Conservation (phyloP, 768 basidiomycete genomes). For the Tylopilus sp. region DNA sequence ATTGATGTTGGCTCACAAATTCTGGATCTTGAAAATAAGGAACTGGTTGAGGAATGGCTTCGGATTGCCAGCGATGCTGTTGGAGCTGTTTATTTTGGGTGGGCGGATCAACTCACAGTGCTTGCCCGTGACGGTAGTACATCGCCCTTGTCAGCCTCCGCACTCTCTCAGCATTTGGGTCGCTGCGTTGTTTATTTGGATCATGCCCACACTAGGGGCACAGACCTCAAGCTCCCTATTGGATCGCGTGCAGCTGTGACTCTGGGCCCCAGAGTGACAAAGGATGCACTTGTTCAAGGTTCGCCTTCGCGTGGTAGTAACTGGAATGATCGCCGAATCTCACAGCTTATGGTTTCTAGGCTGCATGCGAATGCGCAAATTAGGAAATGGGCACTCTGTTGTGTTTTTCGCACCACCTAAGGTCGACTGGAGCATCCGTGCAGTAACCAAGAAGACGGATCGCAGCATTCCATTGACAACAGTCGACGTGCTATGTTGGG, state of each 20-base stretch:
- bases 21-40: no score
- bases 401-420: slow-evolving; percentile 43
- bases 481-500: background rate
- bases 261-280: slow-evolving; percentile 33
- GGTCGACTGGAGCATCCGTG: background rate
- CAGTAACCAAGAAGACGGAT: background rate
- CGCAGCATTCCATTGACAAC: background rate
- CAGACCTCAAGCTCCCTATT: slow-evolving; percentile 33
- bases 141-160: slow-evolving; percentile 25
- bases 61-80: no score
- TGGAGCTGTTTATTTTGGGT: slow-evolving; percentile 3
- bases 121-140: slow-evolving; percentile 17
- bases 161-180: slow-evolving; percentile 25
- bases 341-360: slow-evolving; percentile 25
- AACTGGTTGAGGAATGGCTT: no score
- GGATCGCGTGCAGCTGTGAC: slow-evolving; percentile 33
- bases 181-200: slow-evolving; percentile 36
- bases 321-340: background rate
- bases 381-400: slow-evolving; percentile 45
- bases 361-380: slow-evolving; percentile 44
- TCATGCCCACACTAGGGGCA: slow-evolving; percentile 37
- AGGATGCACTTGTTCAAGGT: slow-evolving; percentile 35
- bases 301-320: background rate
- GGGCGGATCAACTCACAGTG: background rate
- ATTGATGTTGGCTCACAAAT: no score